These are phyloP conservation scores for Backusella sp. DNA, from an alignment of 192 early-diverging fungal genomes.

Conservation along the genomic window DNA sequence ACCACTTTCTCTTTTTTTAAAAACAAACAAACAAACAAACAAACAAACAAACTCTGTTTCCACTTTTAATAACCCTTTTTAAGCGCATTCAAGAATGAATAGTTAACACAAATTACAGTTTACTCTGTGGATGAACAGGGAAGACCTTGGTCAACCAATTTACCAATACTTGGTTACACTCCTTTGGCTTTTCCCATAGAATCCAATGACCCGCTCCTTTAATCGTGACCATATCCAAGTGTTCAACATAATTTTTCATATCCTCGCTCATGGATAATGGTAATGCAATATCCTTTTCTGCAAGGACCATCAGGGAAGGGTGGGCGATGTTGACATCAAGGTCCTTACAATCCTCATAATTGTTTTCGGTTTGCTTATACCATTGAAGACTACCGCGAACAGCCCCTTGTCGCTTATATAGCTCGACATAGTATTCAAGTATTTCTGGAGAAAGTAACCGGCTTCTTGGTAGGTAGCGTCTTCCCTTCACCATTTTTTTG, in stretches of 20 bases:
- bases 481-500: constrained; percentile 13
- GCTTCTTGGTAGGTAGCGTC: not conserved
- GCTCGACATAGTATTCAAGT: constrained; percentile 48
- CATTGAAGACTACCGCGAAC: constrained; percentile 51
- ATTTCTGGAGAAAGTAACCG: not conserved
- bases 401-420: constrained; percentile 36
- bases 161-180: constrained; percentile 19
- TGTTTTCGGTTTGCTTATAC: constrained; percentile 39
- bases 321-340: not conserved
- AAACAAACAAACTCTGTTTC: too few species aligned
- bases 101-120: not conserved
- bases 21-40: too few species aligned
- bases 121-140: not conserved
- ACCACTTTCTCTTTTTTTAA: too few species aligned
- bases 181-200: constrained; percentile 16
- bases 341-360: constrained; percentile 26
- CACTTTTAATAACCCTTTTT: too few species aligned
- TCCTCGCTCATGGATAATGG: constrained; percentile 20
- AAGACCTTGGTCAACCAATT: constrained; percentile 12
- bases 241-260: constrained; percentile 18
- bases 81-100: too few species aligned
- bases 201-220: constrained; percentile 34
- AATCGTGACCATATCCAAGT: constrained; percentile 13
- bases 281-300: constrained; percentile 17
- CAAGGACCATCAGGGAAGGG: constrained; percentile 22